Percentiles rank a stretch among this genome's conserved stretches.
Evolutionary conservation across 148 eudicot genomes (phyloP).

Genomic region (Polygonum aviculare): DNA sequence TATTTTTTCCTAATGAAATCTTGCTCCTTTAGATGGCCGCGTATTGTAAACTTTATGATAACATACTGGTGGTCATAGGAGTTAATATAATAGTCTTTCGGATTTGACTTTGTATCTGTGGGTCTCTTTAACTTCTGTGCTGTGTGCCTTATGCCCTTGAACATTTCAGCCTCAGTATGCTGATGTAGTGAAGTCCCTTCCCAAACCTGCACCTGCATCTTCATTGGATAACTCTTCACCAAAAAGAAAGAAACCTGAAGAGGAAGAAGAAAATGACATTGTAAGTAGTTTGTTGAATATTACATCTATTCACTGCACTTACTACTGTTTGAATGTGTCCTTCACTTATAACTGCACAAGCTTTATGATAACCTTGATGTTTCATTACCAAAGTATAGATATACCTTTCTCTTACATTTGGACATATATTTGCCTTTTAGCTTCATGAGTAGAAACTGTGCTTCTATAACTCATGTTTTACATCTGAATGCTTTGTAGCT

Average conservation of each 20-base stretch:
- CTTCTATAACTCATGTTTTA: not conserved
- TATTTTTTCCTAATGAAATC: not conserved
- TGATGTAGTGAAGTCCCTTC: constrained; percentile 50
- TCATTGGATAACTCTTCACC: constrained; percentile 24
- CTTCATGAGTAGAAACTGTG: not conserved
- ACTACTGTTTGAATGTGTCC: not conserved
- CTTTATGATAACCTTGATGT: not conserved
- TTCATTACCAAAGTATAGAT: not conserved
- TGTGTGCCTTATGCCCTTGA: not conserved
- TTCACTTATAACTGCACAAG: not conserved
- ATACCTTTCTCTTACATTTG: not conserved
- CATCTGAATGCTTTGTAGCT: not conserved
- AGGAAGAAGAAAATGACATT: constrained; percentile 42
- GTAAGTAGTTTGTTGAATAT: constrained; percentile 15
- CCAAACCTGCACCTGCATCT: constrained; percentile 48
- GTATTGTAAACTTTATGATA: not conserved
- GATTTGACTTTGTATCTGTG: not conserved
- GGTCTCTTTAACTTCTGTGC: not conserved
- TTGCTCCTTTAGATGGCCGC: not conserved
- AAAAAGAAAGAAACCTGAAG: constrained; percentile 26
- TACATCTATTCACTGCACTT: not conserved
- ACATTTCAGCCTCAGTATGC: constrained; percentile 37
- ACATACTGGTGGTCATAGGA: not conserved
- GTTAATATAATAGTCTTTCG: not conserved
- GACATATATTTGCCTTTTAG: not conserved